Percentiles rank a stretch among this genome's conserved stretches.
phyloP scores from a whole-genome alignment of 345 rosid genomes.

The Triadica sebifera region DNA sequence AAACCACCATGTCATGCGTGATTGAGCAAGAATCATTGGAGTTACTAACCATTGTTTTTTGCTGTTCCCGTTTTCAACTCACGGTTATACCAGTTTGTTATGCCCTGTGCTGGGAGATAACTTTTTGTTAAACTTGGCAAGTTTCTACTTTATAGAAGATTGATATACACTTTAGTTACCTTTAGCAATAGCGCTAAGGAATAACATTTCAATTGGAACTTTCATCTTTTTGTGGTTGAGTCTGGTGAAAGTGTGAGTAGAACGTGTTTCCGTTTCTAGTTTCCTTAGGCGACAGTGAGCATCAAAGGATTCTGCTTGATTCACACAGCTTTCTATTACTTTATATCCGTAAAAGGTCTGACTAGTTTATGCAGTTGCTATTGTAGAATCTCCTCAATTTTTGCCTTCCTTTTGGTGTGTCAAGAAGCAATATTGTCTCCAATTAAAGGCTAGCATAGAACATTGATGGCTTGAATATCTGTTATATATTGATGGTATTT shows the following conservation, averaged over 20 bases:
- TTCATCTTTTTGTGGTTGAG: background rate
- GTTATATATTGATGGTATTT: background rate
- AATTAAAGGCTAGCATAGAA: background rate
- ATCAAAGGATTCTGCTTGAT: conserved; percentile 2
- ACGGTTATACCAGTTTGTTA: background rate
- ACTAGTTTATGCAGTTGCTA: background rate
- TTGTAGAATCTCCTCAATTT: background rate
- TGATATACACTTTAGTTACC: background rate
- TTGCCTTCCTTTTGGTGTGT: background rate
- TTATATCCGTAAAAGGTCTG: background rate
- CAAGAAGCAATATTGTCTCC: background rate
- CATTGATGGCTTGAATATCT: background rate
- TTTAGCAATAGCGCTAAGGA: background rate
- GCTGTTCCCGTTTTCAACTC: background rate
- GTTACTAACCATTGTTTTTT: background rate
- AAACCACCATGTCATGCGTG: background rate
- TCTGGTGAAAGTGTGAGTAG: background rate
- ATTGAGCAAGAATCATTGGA: background rate
- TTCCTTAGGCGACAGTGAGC: background rate
- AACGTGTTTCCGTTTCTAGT: background rate
- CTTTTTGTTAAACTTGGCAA: background rate
- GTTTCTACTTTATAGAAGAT: background rate
- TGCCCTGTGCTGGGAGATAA: background rate
- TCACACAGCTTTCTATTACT: background rate
- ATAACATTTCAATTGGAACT: too few relatives aligned